Evolutionary conservation across 331 rosid species (phyloP), one percentile per base, ranked within the genome.

Genomic region (Saraca asoca): DNA sequence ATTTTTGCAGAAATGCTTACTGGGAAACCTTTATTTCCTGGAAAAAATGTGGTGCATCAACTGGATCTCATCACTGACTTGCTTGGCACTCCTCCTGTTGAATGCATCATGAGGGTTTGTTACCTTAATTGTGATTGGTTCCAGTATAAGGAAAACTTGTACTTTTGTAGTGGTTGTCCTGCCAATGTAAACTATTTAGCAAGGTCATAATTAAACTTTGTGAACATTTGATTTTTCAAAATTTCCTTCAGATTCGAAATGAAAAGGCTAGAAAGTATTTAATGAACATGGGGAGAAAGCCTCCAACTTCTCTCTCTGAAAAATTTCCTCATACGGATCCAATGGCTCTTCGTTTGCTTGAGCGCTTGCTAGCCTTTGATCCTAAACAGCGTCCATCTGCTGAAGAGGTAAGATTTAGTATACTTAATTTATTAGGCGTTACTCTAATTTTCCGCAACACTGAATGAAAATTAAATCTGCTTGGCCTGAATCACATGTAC

Each of bases 1-100:
- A 87, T 87, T 69, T 83, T 80, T 80, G 91, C 88, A 12, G 88
- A 85, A 68, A 78, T 80, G 86, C 72, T 85, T n/a, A 67, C 76
- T 4, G 81, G 88, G 59, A 78, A 73, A 71, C 85, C 88, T 0
- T 64, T 85, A 71, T 83, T 83, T 73, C 84, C 88, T 29, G 86
- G 88, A 49, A 82, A 78, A 49, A 85, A 75, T 72, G 88, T 70
- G 69, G 86, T 66, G 39, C 82, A 85, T 80, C 81, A 85, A 71
- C 69, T 85, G 80, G 91, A 85, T 56, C 73, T 85, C 69, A 82
- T 85, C 41, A 85, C 88, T 17, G 88, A 85, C 64, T 66, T 85
- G 62, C 82, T 82, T 42, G 91, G 88, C 70, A 82, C 88, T 6
- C 88, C 91, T 61, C 11, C 82, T 51, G 49, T 64, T 13, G 91